phyloP scores from a whole-genome alignment of 139 green algal genomes.

The Closterium sp. region DNA sequence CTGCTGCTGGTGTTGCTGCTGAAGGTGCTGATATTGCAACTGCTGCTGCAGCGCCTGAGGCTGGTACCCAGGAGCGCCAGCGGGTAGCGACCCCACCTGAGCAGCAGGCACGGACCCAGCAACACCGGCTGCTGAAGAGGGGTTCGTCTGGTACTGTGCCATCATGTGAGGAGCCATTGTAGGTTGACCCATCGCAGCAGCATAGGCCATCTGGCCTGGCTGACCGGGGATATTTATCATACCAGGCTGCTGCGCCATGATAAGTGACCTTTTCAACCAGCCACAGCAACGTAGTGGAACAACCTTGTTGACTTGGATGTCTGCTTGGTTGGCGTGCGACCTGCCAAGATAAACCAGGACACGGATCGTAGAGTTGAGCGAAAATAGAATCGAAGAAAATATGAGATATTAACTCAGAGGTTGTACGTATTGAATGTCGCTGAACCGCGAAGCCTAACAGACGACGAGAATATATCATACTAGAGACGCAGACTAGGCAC shows the following conservation, averaged over 20 bases:
- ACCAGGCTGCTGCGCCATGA: not conserved
- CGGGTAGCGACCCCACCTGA: not conserved
- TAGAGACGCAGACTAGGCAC: not conserved
- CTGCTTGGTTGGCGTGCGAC: not conserved
- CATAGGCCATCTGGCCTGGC: not conserved
- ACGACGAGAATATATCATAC: too few relatives aligned
- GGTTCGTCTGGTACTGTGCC: not conserved
- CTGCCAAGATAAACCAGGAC: not conserved
- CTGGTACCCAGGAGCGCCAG: not conserved
- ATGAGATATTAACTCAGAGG: too few relatives aligned
- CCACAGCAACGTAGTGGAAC: not conserved
- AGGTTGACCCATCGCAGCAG: not conserved
- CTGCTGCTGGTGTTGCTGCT: constrained; percentile 57
- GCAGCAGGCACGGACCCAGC: not conserved
- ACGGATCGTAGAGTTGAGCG: not conserved
- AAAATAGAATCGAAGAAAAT: too few relatives aligned
- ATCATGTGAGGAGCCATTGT: not conserved
- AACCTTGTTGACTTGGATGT: not conserved
- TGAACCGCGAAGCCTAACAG: not conserved
- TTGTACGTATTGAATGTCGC: not conserved
- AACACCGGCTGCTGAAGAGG: not conserved
- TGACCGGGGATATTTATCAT: not conserved
- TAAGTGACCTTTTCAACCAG: not conserved
- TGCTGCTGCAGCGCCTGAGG: constrained; percentile 24
- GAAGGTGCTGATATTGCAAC: constrained; percentile 47